Base-by-base conservation (phyloP, 306 rosid genomes). In the Gastrolobium villosum region DNA sequence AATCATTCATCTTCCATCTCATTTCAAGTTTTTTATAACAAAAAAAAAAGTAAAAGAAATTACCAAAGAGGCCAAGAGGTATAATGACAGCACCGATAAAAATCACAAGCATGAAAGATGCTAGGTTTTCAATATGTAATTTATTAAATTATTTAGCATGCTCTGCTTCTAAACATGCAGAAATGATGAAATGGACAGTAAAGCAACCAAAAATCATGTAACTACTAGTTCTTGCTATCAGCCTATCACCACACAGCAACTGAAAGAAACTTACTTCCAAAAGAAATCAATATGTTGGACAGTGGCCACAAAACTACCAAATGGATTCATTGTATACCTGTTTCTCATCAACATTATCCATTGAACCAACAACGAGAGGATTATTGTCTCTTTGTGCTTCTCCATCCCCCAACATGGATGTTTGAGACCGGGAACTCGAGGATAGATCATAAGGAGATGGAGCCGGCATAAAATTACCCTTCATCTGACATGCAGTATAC, bases 361-460 rank as follows among this genome's bases (percentile, higher is more conserved):
- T 80, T 76, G 98, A 88, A 81, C 86, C 82, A 40, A 87, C 82
- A 83, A 87, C 80, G 65, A 83, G 75, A 36, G 94, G 88, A 83
- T 64, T 88, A 70, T 83, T 77, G 26, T 89, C 94, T 81, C 88
- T 76, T 59, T 82, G 96, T 72, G 79, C 87, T 71, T 76, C 93
- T 28, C 86, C 89, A 75, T 88, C 94, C 71, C 90, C 90, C 45
- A 83, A 34, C 86, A 87, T 64, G 68, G 97, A 73, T 80, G 96
- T 82, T 87, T 92, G 97, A 75, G 97, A 90, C 77, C 81, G 91
- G 70, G 87, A 87, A 84, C 84, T 86, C 72, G 96, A 46, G 69
- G 98, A 84, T 56, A 87, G 87, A 90, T 90, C 90, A 90, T 86
- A 91, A 68, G 96, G 86, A 52, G 97, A 91, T 53, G 94, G 84